Evolutionary conservation across 257 asterid species (phyloP).

Genomic region (Leonotis leonurus): DNA sequence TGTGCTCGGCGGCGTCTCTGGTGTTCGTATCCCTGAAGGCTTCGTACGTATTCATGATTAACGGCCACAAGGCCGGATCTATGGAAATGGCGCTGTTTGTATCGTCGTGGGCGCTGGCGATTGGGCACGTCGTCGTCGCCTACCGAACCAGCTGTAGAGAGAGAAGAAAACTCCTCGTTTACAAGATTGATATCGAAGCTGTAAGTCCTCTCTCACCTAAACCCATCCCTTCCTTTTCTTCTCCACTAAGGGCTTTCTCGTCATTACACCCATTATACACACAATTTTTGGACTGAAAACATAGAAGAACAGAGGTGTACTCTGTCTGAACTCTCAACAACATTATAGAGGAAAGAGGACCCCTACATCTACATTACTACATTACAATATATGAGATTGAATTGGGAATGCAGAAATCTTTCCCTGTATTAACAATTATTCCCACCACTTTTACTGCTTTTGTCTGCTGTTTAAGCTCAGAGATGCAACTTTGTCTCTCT

Average conservation of each 20-base stretch:
- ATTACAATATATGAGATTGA: neutral
- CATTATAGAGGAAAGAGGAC: neutral
- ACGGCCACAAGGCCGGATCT: conserved; percentile 23
- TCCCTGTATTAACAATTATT: neutral
- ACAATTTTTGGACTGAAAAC: neutral
- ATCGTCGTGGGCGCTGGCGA: conserved; percentile 57
- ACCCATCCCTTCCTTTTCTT: no score
- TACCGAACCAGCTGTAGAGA: conserved; percentile 81
- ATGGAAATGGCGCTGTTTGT: conserved; percentile 56
- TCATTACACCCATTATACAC: neutral
- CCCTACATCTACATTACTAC: no score
- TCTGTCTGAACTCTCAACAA: no score
- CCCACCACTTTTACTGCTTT: neutral
- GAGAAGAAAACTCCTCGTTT: conserved; percentile 80
- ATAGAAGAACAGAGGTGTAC: no score
- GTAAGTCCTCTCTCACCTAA: conserved; percentile 51
- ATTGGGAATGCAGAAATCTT: neutral
- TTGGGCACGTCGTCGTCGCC: conserved; percentile 80
- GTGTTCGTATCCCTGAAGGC: conserved; percentile 77
- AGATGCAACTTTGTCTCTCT: neutral
- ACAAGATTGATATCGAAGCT: conserved; percentile 90
- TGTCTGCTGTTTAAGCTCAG: neutral
- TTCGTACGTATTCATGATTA: conserved; percentile 41
- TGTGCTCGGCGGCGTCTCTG: conserved; percentile 71
- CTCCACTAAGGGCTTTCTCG: conserved; percentile 19